Conservation (phyloP, 2,329 filamentous ascomycete genomes). For the Pestalotiopsis sp. region DNA sequence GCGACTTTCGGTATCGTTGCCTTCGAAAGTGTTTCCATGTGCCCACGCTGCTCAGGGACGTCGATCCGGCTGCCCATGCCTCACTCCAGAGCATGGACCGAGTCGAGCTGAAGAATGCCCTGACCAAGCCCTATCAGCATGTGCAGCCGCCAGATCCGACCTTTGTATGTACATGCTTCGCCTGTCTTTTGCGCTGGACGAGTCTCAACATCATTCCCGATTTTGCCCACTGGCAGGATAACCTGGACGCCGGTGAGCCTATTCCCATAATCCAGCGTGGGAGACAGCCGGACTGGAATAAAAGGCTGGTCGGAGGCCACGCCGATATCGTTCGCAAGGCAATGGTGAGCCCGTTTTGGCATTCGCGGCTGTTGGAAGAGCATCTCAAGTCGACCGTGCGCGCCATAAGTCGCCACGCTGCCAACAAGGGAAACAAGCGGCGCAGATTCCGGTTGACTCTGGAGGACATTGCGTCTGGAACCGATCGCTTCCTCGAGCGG, state of each 20-base stretch:
- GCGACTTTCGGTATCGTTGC: slow-evolving; percentile 49
- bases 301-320: slow-evolving; percentile 42
- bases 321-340: slow-evolving; percentile 47
- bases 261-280: slow-evolving; percentile 55
- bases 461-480: slow-evolving; percentile 46
- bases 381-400: slow-evolving; percentile 49
- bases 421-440: slow-evolving; percentile 50
- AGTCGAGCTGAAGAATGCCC: slow-evolving; percentile 28
- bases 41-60: slow-evolving; percentile 45
- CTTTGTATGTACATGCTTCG: slow-evolving; percentile 58
- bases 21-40: slow-evolving; percentile 54
- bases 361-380: slow-evolving; percentile 50
- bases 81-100: slow-evolving; percentile 18
- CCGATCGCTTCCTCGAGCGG: slow-evolving; percentile 53
- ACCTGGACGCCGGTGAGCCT: slow-evolving; percentile 52
- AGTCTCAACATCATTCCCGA: slow-evolving; percentile 56
- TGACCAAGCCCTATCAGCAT: slow-evolving; percentile 55
- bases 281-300: slow-evolving; percentile 51
- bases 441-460: slow-evolving; percentile 47
- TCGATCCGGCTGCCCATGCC: slow-evolving; percentile 24
- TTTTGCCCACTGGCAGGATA: slow-evolving; percentile 56
- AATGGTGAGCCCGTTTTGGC: slow-evolving; percentile 48
- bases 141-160: slow-evolving; percentile 46
- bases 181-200: slow-evolving; percentile 60
- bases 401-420: slow-evolving; percentile 47